These are phyloP conservation scores for Fusarium lateritium DNA, from an alignment of 2,329 filamentous ascomycete species.

Conservation along the genomic window DNA sequence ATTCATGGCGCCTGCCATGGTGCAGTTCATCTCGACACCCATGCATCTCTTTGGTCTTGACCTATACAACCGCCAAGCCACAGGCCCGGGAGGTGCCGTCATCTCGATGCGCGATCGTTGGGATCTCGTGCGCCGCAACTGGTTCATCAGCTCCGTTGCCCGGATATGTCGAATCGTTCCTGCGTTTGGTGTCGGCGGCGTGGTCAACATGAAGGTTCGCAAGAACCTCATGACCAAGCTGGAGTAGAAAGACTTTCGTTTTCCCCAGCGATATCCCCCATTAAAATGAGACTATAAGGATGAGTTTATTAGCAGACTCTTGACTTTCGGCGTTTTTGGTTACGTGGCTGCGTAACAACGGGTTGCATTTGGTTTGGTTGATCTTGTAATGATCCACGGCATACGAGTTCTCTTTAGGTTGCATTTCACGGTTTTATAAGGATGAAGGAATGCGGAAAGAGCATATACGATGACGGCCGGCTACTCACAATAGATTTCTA, in stretches of 20 bases:
- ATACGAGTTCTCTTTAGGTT: constrained; percentile 9
- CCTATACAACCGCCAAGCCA: constrained; percentile 80
- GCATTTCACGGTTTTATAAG: constrained; percentile 14
- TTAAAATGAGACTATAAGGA: neutral
- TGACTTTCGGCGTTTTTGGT: constrained; percentile 26
- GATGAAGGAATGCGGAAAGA: constrained; percentile 19
- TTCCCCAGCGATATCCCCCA: neutral
- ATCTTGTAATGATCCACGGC: constrained; percentile 17
- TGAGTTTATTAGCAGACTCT: neutral
- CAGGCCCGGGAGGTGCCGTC: constrained; percentile 45
- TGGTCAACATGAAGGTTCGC: constrained; percentile 84
- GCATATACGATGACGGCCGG: constrained; percentile 24
- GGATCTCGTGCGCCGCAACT: constrained; percentile 79
- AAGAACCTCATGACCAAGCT: constrained; percentile 75
- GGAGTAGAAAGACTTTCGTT: constrained; percentile 49
- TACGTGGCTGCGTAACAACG: constrained; percentile 21
- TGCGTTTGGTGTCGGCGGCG: constrained; percentile 89
- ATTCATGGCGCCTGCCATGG: constrained; percentile 82
- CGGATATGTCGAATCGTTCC: constrained; percentile 88
- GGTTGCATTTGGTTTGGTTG: constrained; percentile 15
- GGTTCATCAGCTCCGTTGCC: constrained; percentile 79
- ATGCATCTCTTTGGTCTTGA: constrained; percentile 89
- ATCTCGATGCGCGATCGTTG: constrained; percentile 72
- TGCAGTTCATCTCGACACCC: constrained; percentile 86
- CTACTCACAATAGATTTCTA: constrained; percentile 32